These are phyloP conservation scores for Botrytis galanthina DNA, from an alignment of 2,329 filamentous ascomycete genomes.

Conservation along the genomic window DNA sequence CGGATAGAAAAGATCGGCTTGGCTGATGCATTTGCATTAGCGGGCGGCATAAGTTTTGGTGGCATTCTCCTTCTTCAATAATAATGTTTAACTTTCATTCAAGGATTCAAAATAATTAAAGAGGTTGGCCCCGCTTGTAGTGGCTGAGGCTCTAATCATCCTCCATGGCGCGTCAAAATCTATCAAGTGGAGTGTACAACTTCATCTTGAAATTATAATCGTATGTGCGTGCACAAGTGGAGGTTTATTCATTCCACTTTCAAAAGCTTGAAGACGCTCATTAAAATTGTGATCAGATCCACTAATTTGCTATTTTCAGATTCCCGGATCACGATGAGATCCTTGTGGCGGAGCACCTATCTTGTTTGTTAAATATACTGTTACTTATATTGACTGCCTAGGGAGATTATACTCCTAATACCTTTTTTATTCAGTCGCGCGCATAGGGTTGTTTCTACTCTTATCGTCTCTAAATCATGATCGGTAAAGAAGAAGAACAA, in stretches of 20 bases:
- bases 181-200: not conserved
- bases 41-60: conserved; percentile 9
- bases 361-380: not conserved
- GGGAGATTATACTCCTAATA: not conserved
- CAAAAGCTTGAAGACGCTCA: conserved; percentile 12
- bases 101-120: conserved; percentile 3
- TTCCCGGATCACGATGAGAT: not conserved
- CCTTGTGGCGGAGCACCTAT: not conserved
- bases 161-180: conserved; percentile 1
- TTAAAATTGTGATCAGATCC: not conserved
- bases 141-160: conserved; percentile 7
- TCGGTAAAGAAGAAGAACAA: not conserved
- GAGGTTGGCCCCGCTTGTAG: conserved; percentile 13
- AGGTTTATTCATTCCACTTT: conserved; percentile 1
- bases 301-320: conserved; percentile 9
- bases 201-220: not conserved
- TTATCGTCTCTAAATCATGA: not conserved
- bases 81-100: not conserved
- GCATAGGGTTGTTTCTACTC: not conserved
- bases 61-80: not conserved
- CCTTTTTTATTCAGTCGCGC: not conserved
- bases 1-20: conserved; percentile 17
- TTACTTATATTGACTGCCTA: not conserved
- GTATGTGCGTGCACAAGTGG: not conserved
- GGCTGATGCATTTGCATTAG: conserved; percentile 19